These are phyloP conservation scores for Allodekkera sacchari DNA, from an alignment of 805 yeast species.

Conservation along the genomic window DNA sequence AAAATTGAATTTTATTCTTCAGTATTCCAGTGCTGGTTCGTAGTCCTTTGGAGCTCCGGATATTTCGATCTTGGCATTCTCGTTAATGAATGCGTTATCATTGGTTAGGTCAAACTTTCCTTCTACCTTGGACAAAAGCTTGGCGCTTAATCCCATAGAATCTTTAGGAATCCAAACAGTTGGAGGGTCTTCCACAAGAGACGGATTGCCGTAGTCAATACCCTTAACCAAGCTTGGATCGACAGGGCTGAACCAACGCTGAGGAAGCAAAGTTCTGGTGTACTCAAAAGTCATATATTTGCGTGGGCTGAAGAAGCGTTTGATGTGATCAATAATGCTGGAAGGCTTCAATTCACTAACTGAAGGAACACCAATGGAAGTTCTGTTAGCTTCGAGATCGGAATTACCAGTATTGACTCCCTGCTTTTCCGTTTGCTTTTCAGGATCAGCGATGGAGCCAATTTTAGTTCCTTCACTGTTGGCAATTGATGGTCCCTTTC, in stretches of 20 bases:
- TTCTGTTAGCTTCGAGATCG: neutral
- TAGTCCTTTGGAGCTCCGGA: slow-evolving; percentile 68
- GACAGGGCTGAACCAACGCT: slow-evolving; percentile 14
- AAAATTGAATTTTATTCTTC: neutral
- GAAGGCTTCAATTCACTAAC: slow-evolving; percentile 20
- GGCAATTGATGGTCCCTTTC: too few relatives aligned
- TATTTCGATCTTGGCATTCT: slow-evolving; percentile 44
- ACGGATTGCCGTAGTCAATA: slow-evolving; percentile 42
- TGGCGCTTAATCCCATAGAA: slow-evolving; percentile 54
- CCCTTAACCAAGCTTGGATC: slow-evolving; percentile 7
- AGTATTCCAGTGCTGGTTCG: slow-evolving; percentile 33
- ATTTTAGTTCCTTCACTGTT: neutral
- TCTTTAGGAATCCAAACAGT: slow-evolving; percentile 68
- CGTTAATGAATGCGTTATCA: slow-evolving; percentile 48
- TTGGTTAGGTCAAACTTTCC: slow-evolving; percentile 49
- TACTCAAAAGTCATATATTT: slow-evolving; percentile 18
- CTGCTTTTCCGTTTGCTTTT: neutral
- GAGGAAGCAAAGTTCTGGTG: slow-evolving; percentile 32
- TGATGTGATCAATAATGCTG: slow-evolving; percentile 16
- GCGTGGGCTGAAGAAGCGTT: slow-evolving; percentile 23
- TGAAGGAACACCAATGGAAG: neutral
- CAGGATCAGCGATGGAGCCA: slow-evolving; percentile 2
- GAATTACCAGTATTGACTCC: too few relatives aligned
- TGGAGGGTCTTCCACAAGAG: slow-evolving; percentile 47
- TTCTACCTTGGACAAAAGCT: slow-evolving; percentile 40